A percentile compares a stretch with the other conserved stretches of the same genome.
These are phyloP conservation scores for Cardamine occulta DNA, from an alignment of 345 rosid genomes.

Conservation along the genomic window DNA sequence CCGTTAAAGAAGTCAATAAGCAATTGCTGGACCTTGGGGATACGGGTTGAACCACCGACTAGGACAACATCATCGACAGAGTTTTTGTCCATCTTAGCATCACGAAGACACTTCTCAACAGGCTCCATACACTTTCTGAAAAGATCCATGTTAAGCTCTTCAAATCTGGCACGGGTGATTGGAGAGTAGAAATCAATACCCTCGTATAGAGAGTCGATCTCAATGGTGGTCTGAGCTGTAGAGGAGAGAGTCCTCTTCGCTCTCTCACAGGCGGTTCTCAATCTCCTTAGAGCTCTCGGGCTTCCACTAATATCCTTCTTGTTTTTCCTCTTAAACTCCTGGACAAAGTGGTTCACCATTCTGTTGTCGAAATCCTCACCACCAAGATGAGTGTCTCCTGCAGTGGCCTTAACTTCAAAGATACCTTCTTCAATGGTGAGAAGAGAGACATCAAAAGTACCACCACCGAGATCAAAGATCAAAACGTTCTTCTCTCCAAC, in stretches of 20 bases:
- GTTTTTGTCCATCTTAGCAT: constrained; percentile 78
- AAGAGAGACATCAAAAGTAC: constrained; percentile 77
- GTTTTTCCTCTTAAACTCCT: constrained; percentile 71
- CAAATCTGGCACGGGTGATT: constrained; percentile 72
- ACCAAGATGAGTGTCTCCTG: constrained; percentile 80
- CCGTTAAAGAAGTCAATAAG: constrained; percentile 73
- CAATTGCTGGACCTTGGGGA: constrained; percentile 72
- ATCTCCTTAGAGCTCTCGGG: constrained; percentile 68
- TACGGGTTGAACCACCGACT: constrained; percentile 72
- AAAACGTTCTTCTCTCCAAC: constrained; percentile 72
- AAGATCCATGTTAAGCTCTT: constrained; percentile 71
- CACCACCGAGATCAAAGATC: constrained; percentile 73
- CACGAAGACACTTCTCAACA: constrained; percentile 72
- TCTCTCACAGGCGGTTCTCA: constrained; percentile 76
- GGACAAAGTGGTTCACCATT: constrained; percentile 74
- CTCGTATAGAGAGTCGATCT: constrained; percentile 69
- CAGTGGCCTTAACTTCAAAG: constrained; percentile 76
- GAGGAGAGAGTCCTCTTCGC: constrained; percentile 74
- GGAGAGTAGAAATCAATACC: constrained; percentile 73
- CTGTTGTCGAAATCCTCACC: constrained; percentile 80
- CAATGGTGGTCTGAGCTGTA: constrained; percentile 69
- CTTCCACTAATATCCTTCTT: constrained; percentile 73
- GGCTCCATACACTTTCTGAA: constrained; percentile 81
- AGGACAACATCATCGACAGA: constrained; percentile 65
- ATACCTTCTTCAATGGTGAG: constrained; percentile 74